These are phyloP conservation scores for Podosphaera leucotricha DNA, from an alignment of 2,329 filamentous ascomycete species.

Conservation along the genomic window DNA sequence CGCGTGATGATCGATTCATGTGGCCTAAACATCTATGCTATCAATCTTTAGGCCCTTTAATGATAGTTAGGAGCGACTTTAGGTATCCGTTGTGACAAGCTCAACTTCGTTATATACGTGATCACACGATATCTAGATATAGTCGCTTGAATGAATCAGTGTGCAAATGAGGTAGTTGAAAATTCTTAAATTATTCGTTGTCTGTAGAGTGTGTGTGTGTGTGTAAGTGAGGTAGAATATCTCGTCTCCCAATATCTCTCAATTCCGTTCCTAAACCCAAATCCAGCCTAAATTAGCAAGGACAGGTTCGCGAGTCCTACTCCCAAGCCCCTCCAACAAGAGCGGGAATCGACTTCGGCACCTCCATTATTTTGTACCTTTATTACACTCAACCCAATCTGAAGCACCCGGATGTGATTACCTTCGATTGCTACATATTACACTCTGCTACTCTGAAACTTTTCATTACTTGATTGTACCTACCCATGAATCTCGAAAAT, in stretches of 20 bases:
- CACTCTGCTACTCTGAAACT: neutral
- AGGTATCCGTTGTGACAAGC: too few relatives aligned
- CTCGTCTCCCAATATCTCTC: neutral
- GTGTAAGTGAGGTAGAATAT: neutral
- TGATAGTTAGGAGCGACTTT: too few relatives aligned
- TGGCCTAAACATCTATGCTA: too few relatives aligned
- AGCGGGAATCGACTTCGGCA: neutral
- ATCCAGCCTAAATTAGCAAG: neutral
- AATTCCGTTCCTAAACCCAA: neutral
- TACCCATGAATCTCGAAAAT: neutral
- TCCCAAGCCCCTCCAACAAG: neutral
- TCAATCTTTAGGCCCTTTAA: too few relatives aligned
- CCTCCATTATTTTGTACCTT: neutral
- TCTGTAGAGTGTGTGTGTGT: neutral
- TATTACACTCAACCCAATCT: neutral
- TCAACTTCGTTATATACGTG: too few relatives aligned
- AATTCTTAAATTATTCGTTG: neutral
- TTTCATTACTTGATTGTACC: neutral
- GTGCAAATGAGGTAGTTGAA: too few relatives aligned
- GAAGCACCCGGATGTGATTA: neutral
- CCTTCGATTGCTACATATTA: neutral
- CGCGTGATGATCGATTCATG: too few relatives aligned
- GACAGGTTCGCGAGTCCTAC: neutral
- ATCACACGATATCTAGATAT: too few relatives aligned
- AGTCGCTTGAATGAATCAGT: too few relatives aligned